Conservation (phyloP, 805 yeast species). For the Nakazawaea pomicola region DNA sequence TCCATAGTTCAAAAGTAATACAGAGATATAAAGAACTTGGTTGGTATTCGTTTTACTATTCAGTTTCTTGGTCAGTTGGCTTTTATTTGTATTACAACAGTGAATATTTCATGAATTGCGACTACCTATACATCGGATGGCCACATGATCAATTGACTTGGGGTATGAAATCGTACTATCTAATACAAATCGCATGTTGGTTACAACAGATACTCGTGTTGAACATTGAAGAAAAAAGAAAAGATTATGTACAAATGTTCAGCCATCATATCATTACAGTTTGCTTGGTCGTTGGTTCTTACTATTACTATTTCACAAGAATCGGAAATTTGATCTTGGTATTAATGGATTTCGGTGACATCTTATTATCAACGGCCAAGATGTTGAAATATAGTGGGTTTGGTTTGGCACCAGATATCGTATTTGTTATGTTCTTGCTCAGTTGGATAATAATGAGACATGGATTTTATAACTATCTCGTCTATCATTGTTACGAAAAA, state of each 20-base stretch:
- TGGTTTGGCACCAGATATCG: conserved; percentile 53
- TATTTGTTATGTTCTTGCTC: conserved; percentile 62
- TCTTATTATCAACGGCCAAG: conserved; percentile 67
- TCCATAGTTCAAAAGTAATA: conserved; percentile 44
- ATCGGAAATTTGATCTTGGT: conserved; percentile 75
- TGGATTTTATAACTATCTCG: conserved; percentile 62
- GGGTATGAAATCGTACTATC: conserved; percentile 61
- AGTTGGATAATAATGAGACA: conserved; percentile 74
- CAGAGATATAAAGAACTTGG: conserved; percentile 83
- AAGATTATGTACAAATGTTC: conserved; percentile 84
- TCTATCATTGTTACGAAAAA: no score
- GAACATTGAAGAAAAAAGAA: conserved; percentile 72
- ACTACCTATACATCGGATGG: conserved; percentile 61
- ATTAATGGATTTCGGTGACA: conserved; percentile 82
- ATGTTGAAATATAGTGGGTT: conserved; percentile 69
- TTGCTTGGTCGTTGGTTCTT: conserved; percentile 62
- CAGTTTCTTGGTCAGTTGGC: conserved; percentile 52
- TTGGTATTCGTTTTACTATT: conserved; percentile 66
- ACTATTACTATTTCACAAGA: conserved; percentile 63
- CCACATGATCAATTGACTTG: conserved; percentile 60
- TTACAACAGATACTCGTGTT: conserved; percentile 73
- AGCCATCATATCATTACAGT: conserved; percentile 83
- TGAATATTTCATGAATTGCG: conserved; percentile 54
- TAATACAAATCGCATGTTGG: conserved; percentile 74
- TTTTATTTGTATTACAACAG: conserved; percentile 50